These are phyloP conservation scores for Cercis canadensis DNA, from an alignment of 306 rosid species.

Conservation along the genomic window DNA sequence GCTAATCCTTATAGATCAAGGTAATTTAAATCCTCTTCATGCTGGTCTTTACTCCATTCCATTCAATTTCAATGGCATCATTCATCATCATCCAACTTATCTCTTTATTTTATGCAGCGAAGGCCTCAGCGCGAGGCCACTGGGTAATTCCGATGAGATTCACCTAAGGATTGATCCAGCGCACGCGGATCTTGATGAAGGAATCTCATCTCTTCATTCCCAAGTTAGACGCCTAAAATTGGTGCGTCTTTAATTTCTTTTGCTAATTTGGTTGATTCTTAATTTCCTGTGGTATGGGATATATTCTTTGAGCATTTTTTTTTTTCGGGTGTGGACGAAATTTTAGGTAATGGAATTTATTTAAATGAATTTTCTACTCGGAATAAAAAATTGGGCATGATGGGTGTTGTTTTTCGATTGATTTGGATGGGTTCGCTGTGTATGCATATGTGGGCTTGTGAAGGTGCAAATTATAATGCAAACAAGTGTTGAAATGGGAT, in stretches of 20 bases:
- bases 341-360: too few relatives aligned
- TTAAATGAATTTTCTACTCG: too few relatives aligned
- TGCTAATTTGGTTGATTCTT: neutral
- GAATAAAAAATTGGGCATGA: too few relatives aligned
- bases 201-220: conserved; percentile 37
- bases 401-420: too few relatives aligned
- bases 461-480: too few relatives aligned
- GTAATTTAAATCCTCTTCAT: conserved; percentile 1
- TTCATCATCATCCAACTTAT: neutral
- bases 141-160: conserved; percentile 41
- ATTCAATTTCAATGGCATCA: neutral
- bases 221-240: conserved; percentile 47
- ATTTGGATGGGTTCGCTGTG: neutral
- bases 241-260: conserved; percentile 19
- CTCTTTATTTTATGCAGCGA: conserved; percentile 37
- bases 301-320: too few relatives aligned
- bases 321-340: neutral
- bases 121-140: conserved; percentile 48
- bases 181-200: conserved; percentile 43
- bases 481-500: too few relatives aligned
- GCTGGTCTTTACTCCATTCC: too few relatives aligned
- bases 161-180: conserved; percentile 53
- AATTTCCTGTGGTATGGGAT: too few relatives aligned
- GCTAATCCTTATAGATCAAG: conserved; percentile 52
- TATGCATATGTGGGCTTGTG: too few relatives aligned